Evolutionary conservation across 805 yeast genomes (phyloP), one percentile per base, ranked within the genome.

Genomic region (Alloascoidea hylecoeti): DNA sequence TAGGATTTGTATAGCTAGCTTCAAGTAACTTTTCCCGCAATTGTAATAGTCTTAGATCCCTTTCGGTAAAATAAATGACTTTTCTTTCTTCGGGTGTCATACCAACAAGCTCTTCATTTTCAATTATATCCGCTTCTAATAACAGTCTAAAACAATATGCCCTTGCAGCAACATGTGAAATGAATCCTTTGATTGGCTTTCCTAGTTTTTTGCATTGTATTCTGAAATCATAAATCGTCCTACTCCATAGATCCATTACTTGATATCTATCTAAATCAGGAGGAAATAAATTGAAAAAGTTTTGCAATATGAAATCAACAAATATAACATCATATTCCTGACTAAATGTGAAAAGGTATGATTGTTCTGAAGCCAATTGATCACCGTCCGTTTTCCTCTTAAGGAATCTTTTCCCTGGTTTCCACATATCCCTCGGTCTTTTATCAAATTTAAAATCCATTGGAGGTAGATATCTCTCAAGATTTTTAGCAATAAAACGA

Each of bases 381-480:
- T 23, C 30, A 23, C 13, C n/a, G n/a, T 9, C 30, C 30, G 30
- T 23, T n/a, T 23, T 23, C n/a, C 30, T 23, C 30, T 23, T 23
- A 9, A 23, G n/a, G n/a, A 9, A 23, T 23, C 30, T 23, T n/a
- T 23, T 23, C n/a, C 30, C 30, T 9, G 30, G 30, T 9, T 9
- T n/a, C 30, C 30, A 23, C 9, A n/a, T 9, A 23, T 23, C 30
- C n/a, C 30, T 23, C 9, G 30, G 30, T 23, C 30, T 23, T 23
- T n/a, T 9, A 9, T 23, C 30, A n/a, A 23, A 9, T n/a, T 23
- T 23, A n/a, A 9, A 23, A 23, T 23, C 30, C n/a, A n/a, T 23
- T 23, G 30, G 30, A 23, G 30, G 30, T n/a, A 23, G n/a, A 23
- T 23, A 23, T 23, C 30, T 23, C n/a, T 23, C 30, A 9, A 23